Evolutionary conservation across 495 filamentous ascomycete species (phyloP).

Genomic region (Penicillium longicatenatum): DNA sequence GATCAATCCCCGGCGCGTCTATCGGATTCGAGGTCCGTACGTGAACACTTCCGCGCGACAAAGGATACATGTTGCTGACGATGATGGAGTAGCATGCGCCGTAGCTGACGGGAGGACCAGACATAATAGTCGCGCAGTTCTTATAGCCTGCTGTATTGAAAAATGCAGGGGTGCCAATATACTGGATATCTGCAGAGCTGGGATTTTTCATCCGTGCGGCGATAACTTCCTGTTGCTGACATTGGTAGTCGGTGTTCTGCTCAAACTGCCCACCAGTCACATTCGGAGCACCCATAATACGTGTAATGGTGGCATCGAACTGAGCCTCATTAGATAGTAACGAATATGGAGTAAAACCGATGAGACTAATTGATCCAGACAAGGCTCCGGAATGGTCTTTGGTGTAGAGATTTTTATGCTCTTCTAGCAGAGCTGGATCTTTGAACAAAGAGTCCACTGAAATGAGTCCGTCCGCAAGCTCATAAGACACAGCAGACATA

Average conservation of each 20-base stretch:
- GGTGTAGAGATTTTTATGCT: constrained; percentile 19
- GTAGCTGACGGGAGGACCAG: too few relatives aligned
- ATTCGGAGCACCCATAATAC: too few relatives aligned
- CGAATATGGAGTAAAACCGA: neutral
- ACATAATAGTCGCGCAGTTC: neutral
- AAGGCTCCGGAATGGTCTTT: constrained; percentile 28
- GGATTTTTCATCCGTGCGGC: too few relatives aligned
- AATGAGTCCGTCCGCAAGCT: constrained; percentile 7
- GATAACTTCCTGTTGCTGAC: too few relatives aligned
- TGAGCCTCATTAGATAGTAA: neutral
- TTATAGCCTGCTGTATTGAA: too few relatives aligned
- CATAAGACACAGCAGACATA: constrained; percentile 24
- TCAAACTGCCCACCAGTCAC: too few relatives aligned
- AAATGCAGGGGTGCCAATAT: too few relatives aligned
- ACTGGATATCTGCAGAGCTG: too few relatives aligned
- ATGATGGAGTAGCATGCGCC: neutral
- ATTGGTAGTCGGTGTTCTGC: too few relatives aligned
- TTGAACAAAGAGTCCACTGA: constrained; percentile 15
- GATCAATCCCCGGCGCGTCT: constrained; percentile 12
- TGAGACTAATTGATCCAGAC: neutral
- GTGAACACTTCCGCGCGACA: neutral
- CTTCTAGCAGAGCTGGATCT: constrained; percentile 9
- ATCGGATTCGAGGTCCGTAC: constrained; percentile 19
- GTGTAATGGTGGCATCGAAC: neutral
- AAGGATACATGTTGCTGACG: neutral